Evolutionary conservation across 805 yeast species (phyloP).

Genomic region (Yamadazyma insecticola): DNA sequence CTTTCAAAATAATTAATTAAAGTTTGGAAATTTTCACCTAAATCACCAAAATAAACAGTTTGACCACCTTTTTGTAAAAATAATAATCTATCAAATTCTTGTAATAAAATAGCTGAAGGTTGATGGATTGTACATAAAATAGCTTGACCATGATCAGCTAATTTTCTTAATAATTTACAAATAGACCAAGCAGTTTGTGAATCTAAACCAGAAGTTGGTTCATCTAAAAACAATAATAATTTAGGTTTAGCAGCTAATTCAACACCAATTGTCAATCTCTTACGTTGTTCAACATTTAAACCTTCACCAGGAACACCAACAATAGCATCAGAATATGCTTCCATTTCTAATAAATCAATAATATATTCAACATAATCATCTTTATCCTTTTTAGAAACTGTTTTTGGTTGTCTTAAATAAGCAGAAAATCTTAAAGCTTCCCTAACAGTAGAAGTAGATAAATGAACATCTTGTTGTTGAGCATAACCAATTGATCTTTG

Average conservation of each 20-base stretch:
- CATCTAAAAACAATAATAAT: constrained; percentile 35
- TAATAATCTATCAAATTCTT: constrained; percentile 71
- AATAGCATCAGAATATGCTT: constrained; percentile 67
- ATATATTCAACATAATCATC: constrained; percentile 65
- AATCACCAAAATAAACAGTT: constrained; percentile 79
- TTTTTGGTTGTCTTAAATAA: constrained; percentile 61
- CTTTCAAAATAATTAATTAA: constrained; percentile 65
- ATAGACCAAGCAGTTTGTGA: constrained; percentile 42
- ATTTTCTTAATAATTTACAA: constrained; percentile 35
- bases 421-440: constrained; percentile 74
- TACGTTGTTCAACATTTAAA: constrained; percentile 38
- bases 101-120: constrained; percentile 75
- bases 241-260: constrained; percentile 39
- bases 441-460: constrained; percentile 64
- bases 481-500: constrained; percentile 77
- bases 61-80: constrained; percentile 61
- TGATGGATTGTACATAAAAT: constrained; percentile 67
- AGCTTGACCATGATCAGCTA: constrained; percentile 39
- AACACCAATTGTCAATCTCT: constrained; percentile 38
- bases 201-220: constrained; percentile 42
- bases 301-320: constrained; percentile 74
- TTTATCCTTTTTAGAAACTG: constrained; percentile 55
- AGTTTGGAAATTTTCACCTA: constrained; percentile 58
- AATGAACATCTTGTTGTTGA: constrained; percentile 76
- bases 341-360: constrained; percentile 64